Base-by-base conservation (phyloP, 495 filamentous ascomycete genomes). In the Amniculicola lignicola region DNA sequence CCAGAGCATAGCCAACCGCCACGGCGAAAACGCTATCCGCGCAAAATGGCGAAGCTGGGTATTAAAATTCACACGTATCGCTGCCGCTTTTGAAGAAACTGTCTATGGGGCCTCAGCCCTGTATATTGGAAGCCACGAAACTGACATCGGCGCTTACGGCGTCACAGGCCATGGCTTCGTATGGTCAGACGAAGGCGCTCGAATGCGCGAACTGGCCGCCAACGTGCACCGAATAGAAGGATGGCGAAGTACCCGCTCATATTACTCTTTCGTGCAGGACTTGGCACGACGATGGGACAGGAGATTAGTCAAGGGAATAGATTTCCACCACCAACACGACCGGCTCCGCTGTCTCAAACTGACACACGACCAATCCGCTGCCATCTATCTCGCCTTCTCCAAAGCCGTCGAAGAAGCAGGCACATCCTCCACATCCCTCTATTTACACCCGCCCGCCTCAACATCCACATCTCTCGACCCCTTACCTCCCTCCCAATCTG, bases 141-240 rank as follows among this genome's bases (percentile, higher is more conserved):
- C 67, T 18, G 84, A 89, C 56, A 79, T 80, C 43, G 82, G 83
- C 40, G 83, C 86, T 29, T 79, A 82, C 16, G 78, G 76, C 29
- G 73, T 88, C 11, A 74, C 77, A 21, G 90, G 93, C 2, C 93
- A 99, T 69, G 93, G 93, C 25, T 96, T 94, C 65, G 91, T 99
- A 5, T 99, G 94, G 94, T 70, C 82, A 5, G 88, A 95, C 67
- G 89, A 95, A 41, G 69, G 71, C 9, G 75, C 84, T n/a, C 89
- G 87, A 68, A 81, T 85, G 60, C 82, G 82, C 43, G 94, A 97
- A 71, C 77, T 99, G 21, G 83, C 87, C 5, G 92, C 88, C 1
- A 95, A 92, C 24, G 89, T 94, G 27, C 86, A 85, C 49, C 77
- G 93, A 36, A 95, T 99, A 38, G 94, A 97, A 68, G 93, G 90